phyloP scores from a whole-genome alignment of 257 asterid genomes.

The Fraxinus quadrangulata region DNA sequence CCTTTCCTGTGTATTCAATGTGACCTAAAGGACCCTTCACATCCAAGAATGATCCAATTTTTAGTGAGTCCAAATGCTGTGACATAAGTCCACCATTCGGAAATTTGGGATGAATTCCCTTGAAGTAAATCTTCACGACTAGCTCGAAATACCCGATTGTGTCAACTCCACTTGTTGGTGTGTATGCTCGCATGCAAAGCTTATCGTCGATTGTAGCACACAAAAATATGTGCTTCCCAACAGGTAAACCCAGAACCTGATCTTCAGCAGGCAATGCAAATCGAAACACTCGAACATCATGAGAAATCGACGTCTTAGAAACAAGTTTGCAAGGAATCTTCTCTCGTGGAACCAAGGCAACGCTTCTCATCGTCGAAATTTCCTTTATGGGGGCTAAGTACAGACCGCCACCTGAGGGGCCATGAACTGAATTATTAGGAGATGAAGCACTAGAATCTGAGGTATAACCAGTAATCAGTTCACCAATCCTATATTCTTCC shows the following conservation, averaged over 20 bases:
- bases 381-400: slow-evolving; percentile 59
- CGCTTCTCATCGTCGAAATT: slow-evolving; percentile 22
- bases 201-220: slow-evolving; percentile 67
- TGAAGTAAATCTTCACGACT: slow-evolving; percentile 74
- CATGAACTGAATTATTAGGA: slow-evolving; percentile 77
- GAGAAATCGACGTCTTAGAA: slow-evolving; percentile 58
- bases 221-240: slow-evolving; percentile 80
- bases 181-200: slow-evolving; percentile 95
- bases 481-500: slow-evolving; percentile 80
- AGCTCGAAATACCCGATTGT: slow-evolving; percentile 73
- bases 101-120: slow-evolving; percentile 65
- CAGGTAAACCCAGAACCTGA: slow-evolving; percentile 67
- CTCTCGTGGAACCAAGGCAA: slow-evolving; percentile 65
- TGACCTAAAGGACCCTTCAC: slow-evolving; percentile 95
- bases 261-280: slow-evolving; percentile 72
- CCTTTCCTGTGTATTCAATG: slow-evolving; percentile 74
- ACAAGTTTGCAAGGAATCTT: slow-evolving; percentile 73
- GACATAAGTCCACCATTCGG: slow-evolving; percentile 93
- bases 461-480: slow-evolving; percentile 61
- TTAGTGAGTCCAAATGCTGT: slow-evolving; percentile 60
- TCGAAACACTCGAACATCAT: slow-evolving; percentile 63
- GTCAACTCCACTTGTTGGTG: slow-evolving; percentile 72
- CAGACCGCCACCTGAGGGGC: slow-evolving; percentile 39
- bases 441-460: slow-evolving; percentile 48
- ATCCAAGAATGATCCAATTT: slow-evolving; percentile 55